These are phyloP conservation scores for Tetracladium setigerum DNA, from an alignment of 495 filamentous ascomycete species.

Conservation along the genomic window DNA sequence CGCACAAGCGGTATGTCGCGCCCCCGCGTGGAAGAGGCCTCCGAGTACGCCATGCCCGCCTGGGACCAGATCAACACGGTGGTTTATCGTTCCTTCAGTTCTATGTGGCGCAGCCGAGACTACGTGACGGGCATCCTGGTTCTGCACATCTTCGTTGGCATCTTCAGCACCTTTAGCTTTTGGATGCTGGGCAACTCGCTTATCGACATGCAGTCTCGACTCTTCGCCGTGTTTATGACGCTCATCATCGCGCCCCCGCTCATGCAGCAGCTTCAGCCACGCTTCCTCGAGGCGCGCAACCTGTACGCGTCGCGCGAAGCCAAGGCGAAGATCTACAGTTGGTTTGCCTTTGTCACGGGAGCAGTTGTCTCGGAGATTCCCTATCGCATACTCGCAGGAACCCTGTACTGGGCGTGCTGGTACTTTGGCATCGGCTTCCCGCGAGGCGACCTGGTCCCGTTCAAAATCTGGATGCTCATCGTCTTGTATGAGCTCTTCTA, in stretches of 20 bases:
- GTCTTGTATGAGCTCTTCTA: too few species aligned
- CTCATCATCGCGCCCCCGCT: slow-evolving; percentile 38
- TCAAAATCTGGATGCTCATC: slow-evolving; percentile 64
- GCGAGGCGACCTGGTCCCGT: slow-evolving; percentile 19
- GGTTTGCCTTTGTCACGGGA: slow-evolving; percentile 57
- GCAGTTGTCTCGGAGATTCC: slow-evolving; percentile 62
- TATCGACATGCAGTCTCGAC: slow-evolving; percentile 73
- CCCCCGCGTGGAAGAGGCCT: too few species aligned
- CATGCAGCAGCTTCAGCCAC: slow-evolving; percentile 43
- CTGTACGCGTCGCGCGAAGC: slow-evolving; percentile 61
- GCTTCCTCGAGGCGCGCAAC: slow-evolving; percentile 51
- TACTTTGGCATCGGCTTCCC: slow-evolving; percentile 3
- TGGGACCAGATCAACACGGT: slow-evolving; percentile 27
- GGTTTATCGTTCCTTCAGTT: slow-evolving; percentile 33
- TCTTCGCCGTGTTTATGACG: slow-evolving; percentile 68
- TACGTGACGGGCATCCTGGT: background rate
- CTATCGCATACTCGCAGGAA: slow-evolving; percentile 50
- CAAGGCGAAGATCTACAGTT: slow-evolving; percentile 60
- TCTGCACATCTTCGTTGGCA: slow-evolving; percentile 20
- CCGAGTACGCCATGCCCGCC: slow-evolving; percentile 38
- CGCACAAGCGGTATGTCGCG: too few species aligned
- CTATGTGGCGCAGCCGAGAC: background rate
- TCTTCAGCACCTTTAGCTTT: slow-evolving; percentile 89
- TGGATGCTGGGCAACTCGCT: slow-evolving; percentile 57
- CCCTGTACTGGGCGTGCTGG: background rate